phyloP scores from a whole-genome alignment of 495 filamentous ascomycete genomes.

The Thermothielavioides terrestris region DNA sequence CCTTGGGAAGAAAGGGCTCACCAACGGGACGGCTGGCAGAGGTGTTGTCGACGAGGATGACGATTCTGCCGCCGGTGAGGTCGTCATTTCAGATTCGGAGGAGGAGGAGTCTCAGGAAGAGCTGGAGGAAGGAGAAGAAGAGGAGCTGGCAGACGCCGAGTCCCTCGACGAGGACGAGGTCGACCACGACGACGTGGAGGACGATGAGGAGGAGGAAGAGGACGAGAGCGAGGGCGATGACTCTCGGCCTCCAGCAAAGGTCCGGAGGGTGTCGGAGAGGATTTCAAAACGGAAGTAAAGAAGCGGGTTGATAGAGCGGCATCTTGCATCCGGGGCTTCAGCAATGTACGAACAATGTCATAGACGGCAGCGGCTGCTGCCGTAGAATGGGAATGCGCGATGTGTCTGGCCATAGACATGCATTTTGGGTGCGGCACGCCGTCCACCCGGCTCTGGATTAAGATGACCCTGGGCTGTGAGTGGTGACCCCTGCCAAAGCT shows the following conservation, averaged over 20 bases:
- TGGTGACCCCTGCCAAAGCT: no score
- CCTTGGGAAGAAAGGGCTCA: constrained; percentile 30
- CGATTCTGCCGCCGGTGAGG: constrained; percentile 15
- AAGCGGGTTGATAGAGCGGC: background rate
- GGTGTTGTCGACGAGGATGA: constrained; percentile 20
- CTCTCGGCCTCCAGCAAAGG: constrained; percentile 26
- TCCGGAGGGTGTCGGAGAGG: constrained; percentile 23
- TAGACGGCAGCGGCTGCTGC: background rate
- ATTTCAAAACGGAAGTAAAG: constrained; percentile 23
- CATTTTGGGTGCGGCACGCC: no score
- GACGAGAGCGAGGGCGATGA: constrained; percentile 28
- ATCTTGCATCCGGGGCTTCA: background rate
- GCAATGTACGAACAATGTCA: background rate
- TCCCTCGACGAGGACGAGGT: constrained; percentile 32
- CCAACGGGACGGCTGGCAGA: constrained; percentile 31
- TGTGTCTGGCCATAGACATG: background rate
- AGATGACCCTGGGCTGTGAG: no score
- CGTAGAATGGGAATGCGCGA: background rate
- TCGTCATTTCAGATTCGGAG: constrained; percentile 21
- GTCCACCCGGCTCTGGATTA: no score
- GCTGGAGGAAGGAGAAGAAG: constrained; percentile 22
- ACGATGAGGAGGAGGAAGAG: constrained; percentile 31
- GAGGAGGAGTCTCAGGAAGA: constrained; percentile 28
- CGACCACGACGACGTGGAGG: constrained; percentile 32
- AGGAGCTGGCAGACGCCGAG: constrained; percentile 26